Base-by-base conservation (phyloP, 805 yeast species). In the Kuraishia floccosa region DNA sequence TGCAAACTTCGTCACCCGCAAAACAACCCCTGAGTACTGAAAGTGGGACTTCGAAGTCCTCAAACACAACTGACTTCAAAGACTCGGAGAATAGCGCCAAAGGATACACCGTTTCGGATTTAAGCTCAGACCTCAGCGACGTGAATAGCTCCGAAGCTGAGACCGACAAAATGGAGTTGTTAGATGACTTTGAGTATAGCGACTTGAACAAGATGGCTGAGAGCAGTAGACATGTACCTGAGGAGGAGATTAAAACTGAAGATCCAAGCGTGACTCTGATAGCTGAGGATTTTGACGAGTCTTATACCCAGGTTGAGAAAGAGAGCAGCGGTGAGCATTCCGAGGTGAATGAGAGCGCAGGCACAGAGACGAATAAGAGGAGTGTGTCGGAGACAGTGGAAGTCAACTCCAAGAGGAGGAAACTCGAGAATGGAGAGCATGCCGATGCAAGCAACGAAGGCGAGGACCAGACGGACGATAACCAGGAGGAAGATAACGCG, bases 81-180 rank as follows among this genome's bases (percentile, higher is more conserved):
- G n/a, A n/a, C n/a, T n/a, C n/a, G n/a, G n/a, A n/a, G n/a, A n/a
- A n/a, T n/a, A n/a, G n/a, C n/a, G n/a, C n/a, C 15, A 24, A 24
- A 24, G 7, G 27, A 17, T 17, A 14, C n/a, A 24, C 15, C 34
- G 31, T 56, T 46, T 35, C 46, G 39, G 54, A 31, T 33, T 44
- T 19, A 36, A 52, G 49, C 12, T 58, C 64, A 25, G 81, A 72
- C 34, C 51, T 72, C 38, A 74, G 70, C 29, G 79, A 72, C 32
- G 61, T 71, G 35, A 75, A 65, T 33, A 66, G 75, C 41, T 78
- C 91, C 11, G 96, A 86, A 53, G 94, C 91, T 12, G 96, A 86
- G 49, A 86, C 96, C 0, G 96, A 86, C 47, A 78, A 72, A 43
- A 73, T 85, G 83, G 89, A 74, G 24, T 54, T 47, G 15, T 31